These are phyloP conservation scores for Corylus avellana DNA, from an alignment of 306 rosid species.

Conservation along the genomic window DNA sequence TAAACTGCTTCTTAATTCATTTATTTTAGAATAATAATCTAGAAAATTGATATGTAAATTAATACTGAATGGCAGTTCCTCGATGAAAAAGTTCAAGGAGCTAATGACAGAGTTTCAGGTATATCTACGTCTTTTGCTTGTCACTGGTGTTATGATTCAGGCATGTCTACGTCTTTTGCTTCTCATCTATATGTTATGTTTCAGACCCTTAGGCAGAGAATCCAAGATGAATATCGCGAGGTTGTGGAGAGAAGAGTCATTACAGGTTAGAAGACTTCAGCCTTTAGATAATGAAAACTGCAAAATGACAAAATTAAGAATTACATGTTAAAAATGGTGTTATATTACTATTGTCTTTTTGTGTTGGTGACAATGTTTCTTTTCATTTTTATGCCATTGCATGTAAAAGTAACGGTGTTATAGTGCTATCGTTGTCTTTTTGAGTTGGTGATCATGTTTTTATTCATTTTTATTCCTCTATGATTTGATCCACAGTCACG, in stretches of 20 bases:
- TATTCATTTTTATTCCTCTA: conserved; percentile 30
- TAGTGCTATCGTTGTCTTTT: background rate
- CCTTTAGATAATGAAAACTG: conserved; percentile 20
- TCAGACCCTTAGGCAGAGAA: conserved; percentile 89
- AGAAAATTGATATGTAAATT: conserved; percentile 27
- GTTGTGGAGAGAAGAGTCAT: conserved; percentile 98
- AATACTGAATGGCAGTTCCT: conserved; percentile 55
- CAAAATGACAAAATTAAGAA: background rate
- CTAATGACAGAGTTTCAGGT: conserved; percentile 95
- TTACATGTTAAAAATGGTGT: background rate
- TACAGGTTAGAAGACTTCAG: conserved; percentile 67
- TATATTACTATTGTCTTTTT: background rate
- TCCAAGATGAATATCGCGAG: conserved; percentile 98
- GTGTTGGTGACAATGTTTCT: conserved; percentile 21
- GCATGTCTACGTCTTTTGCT: conserved; percentile 34
- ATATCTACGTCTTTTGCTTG: conserved; percentile 19
- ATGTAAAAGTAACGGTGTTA: background rate
- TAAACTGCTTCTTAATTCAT: conserved; percentile 3
- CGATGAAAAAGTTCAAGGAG: conserved; percentile 83
- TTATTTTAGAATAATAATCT: conserved; percentile 3
- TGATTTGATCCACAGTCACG: conserved; percentile 61
- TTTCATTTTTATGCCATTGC: conserved; percentile 24
- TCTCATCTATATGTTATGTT: conserved; percentile 31
- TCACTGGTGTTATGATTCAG: conserved; percentile 48
- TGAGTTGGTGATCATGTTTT: conserved; percentile 24